Conservation (phyloP, 108 stramenopile genomes). For the Fistulifera solaris region DNA sequence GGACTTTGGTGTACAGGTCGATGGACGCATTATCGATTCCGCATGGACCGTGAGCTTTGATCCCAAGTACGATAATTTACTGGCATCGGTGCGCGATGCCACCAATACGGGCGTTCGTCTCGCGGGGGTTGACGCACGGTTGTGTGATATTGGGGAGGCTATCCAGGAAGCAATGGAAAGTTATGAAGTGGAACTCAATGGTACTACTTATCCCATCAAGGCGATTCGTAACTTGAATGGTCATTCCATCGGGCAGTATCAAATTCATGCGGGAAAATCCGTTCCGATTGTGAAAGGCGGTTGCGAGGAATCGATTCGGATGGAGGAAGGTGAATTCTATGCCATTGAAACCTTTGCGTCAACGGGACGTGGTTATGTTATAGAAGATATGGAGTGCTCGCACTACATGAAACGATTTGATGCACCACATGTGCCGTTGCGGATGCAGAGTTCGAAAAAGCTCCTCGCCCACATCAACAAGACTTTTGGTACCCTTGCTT, state of each 20-base stretch:
- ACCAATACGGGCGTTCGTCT: constrained; percentile 87
- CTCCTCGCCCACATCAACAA: constrained; percentile 96
- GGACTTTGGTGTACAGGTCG: constrained; percentile 98
- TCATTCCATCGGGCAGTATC: constrained; percentile 94
- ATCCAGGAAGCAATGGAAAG: constrained; percentile 98
- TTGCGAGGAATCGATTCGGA: constrained; percentile 85
- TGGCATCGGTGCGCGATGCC: constrained; percentile 92
- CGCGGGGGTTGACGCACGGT: constrained; percentile 94
- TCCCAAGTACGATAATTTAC: constrained; percentile 81
- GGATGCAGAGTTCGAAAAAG: constrained; percentile 84
- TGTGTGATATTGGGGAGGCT: constrained; percentile 94
- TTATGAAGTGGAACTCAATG: constrained; percentile 94
- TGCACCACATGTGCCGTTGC: constrained; percentile 91
- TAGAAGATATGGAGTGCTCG: constrained; percentile 97
- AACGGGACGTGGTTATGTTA: constrained; percentile 93
- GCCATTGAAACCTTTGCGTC: constrained; percentile 99
- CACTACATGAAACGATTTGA: constrained; percentile 98
- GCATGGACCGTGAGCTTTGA: constrained; percentile 98
- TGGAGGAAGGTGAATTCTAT: constrained; percentile 98
- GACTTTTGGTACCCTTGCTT: constrained; percentile 98
- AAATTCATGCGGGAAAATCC: constrained; percentile 95
- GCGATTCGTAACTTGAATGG: constrained; percentile 95
- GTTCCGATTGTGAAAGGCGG: constrained; percentile 95
- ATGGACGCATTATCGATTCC: constrained; percentile 98
- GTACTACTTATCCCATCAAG: constrained; percentile 88